Evolutionary conservation across 208 protist genomes (phyloP).

Genomic region (Angomonas ambiguus): DNA sequence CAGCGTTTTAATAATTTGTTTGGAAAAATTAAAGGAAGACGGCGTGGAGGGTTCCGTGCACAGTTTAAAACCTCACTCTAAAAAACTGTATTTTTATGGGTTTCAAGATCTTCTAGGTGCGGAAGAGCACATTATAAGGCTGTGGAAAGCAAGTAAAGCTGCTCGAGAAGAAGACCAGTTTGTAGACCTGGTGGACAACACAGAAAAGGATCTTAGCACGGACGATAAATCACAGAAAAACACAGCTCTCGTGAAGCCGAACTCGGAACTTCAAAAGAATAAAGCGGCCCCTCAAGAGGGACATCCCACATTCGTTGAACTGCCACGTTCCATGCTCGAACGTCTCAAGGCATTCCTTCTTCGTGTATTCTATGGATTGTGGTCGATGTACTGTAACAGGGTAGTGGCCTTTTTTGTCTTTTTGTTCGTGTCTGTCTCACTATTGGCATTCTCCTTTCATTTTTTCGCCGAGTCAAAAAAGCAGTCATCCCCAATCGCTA

Average conservation of each 20-base stretch:
- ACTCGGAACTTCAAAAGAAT: too few relatives aligned
- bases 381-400: background rate
- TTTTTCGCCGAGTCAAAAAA: background rate
- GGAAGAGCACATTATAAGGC: conserved; percentile 38
- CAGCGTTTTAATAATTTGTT: conserved; percentile 60
- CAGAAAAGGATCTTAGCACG: background rate
- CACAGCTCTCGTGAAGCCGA: too few relatives aligned
- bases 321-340: too few relatives aligned
- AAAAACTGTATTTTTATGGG: conserved; percentile 61
- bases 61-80: conserved; percentile 15
- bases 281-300: too few relatives aligned
- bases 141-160: conserved; percentile 16
- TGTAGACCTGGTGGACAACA: background rate
- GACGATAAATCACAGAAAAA: too few relatives aligned
- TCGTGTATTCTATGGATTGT: too few relatives aligned
- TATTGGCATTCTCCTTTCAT: background rate
- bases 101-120: conserved; percentile 75
- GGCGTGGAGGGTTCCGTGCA: conserved; percentile 10
- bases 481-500: background rate
- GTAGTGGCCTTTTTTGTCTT: background rate
- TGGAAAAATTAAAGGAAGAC: conserved; percentile 23
- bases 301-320: too few relatives aligned
- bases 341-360: too few relatives aligned
- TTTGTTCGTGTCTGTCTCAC: background rate
- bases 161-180: background rate